Evolutionary conservation across 2,329 filamentous ascomycete species (phyloP), one percentile per base, ranked within the genome.

Genomic region (Stromatinia cepivora): DNA sequence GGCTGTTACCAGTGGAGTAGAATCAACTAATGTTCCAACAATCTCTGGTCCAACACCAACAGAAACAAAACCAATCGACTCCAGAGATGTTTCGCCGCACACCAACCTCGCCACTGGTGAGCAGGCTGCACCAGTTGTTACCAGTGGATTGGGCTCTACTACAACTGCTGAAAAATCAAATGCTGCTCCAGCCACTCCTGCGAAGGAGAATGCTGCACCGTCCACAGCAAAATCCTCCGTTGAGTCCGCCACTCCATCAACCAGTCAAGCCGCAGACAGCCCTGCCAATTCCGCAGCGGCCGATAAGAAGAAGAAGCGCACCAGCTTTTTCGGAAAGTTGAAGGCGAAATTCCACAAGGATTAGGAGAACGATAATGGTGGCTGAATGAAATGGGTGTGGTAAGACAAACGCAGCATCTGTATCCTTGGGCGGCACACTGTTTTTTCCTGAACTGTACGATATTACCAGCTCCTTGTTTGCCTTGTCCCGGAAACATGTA

Each of bases 261-360:
- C 72, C 72, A 75, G 73, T 66, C 75, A 76, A 50, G 72, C 72
- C 22, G 67, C 68, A 28, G 74, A 77, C 36, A 76, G 72, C 69
- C 69, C 74, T 57, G 71, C 75, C 11, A 72, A 66, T 64, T 58
- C 75, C 11, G 59, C 72, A 53, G 62, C 73, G 36, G 64, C 72
- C 58, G 75, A 76, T 20, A 79, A 79, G 75, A 80, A 79, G 72
- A 78, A 78, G 73, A 80, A 80, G 72, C 75, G 79, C 20, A 70
- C 62, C 11, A 79, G 78, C 72, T 72, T 80, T 66, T 78, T 81
- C 52, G 79, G 79, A 45, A 83, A 81, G 76, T 72, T 87, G 69
- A 86, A 86, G 81, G 84, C 84, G 73, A 86, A 85, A 78, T 79
- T 86, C 52, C 70, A 76, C 69, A 78, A 78, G 71, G 73, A 79